phyloP scores from a whole-genome alignment of 768 basidiomycete species.

The Boletus insuetus region DNA sequence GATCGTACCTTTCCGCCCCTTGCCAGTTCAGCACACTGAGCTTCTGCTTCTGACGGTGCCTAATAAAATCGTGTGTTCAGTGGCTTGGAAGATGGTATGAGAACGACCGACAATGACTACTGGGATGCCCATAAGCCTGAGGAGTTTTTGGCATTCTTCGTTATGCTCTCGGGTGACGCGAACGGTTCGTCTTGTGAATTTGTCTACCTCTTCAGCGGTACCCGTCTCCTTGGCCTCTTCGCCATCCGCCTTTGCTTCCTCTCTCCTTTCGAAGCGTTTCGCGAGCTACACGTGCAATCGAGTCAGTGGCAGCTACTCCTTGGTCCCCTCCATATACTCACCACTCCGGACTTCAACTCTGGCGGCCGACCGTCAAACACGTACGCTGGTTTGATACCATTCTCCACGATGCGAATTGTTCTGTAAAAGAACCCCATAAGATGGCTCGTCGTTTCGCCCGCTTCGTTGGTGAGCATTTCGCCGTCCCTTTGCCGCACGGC shows the following conservation, averaged over 20 bases:
- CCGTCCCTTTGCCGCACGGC: conserved; percentile 96
- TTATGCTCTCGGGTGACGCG: conserved; percentile 96
- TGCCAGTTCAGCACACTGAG: conserved; percentile 98
- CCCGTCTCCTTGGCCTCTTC: conserved; percentile 97
- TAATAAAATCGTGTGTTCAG: conserved; percentile 30
- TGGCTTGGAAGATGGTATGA: neutral
- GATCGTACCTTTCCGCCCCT: conserved; percentile 81
- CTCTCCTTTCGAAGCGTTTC: conserved; percentile 88
- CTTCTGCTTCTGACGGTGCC: conserved; percentile 99
- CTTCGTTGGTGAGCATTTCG: conserved; percentile 95
- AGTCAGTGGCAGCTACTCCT: neutral
- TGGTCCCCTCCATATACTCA: conserved; percentile 43
- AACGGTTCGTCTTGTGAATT: conserved; percentile 85
- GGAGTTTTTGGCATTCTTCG: conserved; percentile 85
- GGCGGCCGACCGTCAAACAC: conserved; percentile 99
- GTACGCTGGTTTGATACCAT: conserved; percentile 97
- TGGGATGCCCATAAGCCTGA: conserved; percentile 96
- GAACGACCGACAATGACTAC: conserved; percentile 72
- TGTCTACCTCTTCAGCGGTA: conserved; percentile 91
- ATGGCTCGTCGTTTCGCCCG: conserved; percentile 97
- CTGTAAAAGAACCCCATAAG: conserved; percentile 99
- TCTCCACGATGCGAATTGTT: conserved; percentile 96
- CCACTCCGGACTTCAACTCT: conserved; percentile 94
- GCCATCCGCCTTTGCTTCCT: conserved; percentile 91
- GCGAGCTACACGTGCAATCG: conserved; percentile 59